Evolutionary conservation across 306 rosid genomes (phyloP), one percentile per base, ranked within the genome.

Genomic region (Delonix regia): DNA sequence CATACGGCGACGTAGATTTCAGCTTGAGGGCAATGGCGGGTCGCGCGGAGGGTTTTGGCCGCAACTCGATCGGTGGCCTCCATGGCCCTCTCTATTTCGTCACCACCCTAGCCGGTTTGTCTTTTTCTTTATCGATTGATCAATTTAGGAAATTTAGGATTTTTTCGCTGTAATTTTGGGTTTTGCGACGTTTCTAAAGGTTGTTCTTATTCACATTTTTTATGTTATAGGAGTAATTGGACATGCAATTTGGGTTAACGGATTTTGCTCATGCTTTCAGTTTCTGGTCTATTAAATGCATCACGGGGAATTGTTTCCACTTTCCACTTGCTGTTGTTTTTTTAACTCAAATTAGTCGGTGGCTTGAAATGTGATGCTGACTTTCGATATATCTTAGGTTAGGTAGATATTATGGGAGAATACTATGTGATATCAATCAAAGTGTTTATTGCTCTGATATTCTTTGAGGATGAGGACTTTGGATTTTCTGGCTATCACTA

Each of bases 1-100:
- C 92, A 6, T 91, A 86, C 81, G 73, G 79, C 11, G 91, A 89
- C 39, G 88, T 82, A 7, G 94, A 91, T 80, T 88, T 88, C 14
- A 76, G 10, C 36, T 49, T 89, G 79, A 73, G 91, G 71, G 80
- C 83, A 19, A 34, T 91, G 78, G 90, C 94, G 12, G 90, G 87
- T 47, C 64, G 74, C 13, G 91, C 92, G 0, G 92, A 91, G 86
- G 91, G 97, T 9, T 91, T 88, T 52, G 91, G 91, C 27, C 85
- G 87, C 72, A 48, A 22, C 52, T 38, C 97, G 65, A 68, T 88
- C 9, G 97, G 97, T 14, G 97, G 92, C 28, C 86, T 88, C 21
- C 44, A 83, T 64, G 92, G 97, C 13, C 41, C 81, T 18, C 61
- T 91, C 77, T 91, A 86, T 82, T 56, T 14, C 19, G 92, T 91